A percentile compares a stretch with the other conserved stretches of the same genome.
Conservation (phyloP, 2,329 filamentous ascomycete genomes). For the Podosphaera xanthii region DNA sequence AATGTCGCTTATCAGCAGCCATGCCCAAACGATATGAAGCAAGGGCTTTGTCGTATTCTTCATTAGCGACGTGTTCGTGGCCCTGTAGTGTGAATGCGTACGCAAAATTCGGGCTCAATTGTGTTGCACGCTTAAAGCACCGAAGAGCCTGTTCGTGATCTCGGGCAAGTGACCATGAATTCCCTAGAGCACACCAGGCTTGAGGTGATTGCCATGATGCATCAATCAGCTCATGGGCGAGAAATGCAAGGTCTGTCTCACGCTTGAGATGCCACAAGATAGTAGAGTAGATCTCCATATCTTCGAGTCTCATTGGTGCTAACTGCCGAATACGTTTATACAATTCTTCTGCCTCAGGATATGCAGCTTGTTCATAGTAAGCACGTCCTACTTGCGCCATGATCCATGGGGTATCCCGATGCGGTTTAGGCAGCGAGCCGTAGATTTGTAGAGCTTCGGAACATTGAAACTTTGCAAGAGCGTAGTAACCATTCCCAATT, state of each 20-base stretch:
- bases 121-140: constrained; percentile 86
- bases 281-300: constrained; percentile 97
- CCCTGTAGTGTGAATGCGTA: constrained; percentile 93
- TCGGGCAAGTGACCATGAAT: constrained; percentile 75
- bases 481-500: constrained; percentile 58
- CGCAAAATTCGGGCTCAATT: constrained; percentile 72
- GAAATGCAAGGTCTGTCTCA: constrained; percentile 73
- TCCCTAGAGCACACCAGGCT: constrained; percentile 88
- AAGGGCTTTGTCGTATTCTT: constrained; percentile 90
- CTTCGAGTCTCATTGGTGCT: constrained; percentile 62
- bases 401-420: constrained; percentile 85
- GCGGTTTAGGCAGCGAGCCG: constrained; percentile 42
- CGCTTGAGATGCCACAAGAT: constrained; percentile 96
- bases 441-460: constrained; percentile 55
- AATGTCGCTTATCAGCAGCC: constrained; percentile 67
- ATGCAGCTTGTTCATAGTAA: constrained; percentile 74
- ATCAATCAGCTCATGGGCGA: constrained; percentile 78
- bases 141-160: constrained; percentile 88
- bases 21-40: constrained; percentile 72
- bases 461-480: constrained; percentile 58
- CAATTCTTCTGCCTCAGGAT: constrained; percentile 65
- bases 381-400: constrained; percentile 76
- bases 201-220: constrained; percentile 74
- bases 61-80: constrained; percentile 85
- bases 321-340: constrained; percentile 61